Evolutionary conservation across 768 basidiomycete genomes (phyloP).

Genomic region (Rhodosporidiobolus sp.): DNA sequence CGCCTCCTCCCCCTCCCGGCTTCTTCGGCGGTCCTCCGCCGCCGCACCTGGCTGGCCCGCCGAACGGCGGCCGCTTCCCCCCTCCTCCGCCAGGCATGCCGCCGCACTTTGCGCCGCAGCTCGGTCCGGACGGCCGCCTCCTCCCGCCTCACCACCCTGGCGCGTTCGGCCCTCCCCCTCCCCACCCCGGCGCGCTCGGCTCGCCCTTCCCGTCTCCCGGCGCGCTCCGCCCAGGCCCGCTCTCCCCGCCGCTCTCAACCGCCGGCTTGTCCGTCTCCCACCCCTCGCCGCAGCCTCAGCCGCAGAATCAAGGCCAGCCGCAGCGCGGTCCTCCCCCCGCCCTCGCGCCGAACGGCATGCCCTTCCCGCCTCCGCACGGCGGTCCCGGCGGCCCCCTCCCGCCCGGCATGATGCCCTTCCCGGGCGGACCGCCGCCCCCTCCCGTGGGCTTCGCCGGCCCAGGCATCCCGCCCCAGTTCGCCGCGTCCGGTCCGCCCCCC

Average conservation of each 20-base stretch:
- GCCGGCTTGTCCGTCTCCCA: neutral
- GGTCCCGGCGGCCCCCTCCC: neutral
- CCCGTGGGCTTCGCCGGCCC: no score
- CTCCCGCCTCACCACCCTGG: conserved; percentile 5
- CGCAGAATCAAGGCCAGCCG: neutral
- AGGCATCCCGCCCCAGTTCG: no score
- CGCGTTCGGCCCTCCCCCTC: neutral
- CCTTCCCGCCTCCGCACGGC: neutral
- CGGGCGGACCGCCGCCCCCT: neutral
- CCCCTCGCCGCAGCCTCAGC: neutral
- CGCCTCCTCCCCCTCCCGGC: neutral
- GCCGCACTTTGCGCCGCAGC: conserved; percentile 10
- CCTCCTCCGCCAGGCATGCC: conserved; percentile 3
- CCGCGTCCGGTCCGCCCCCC: neutral
- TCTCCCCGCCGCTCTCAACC: neutral
- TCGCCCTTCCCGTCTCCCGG: conserved; percentile 3
- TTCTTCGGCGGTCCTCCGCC: no score
- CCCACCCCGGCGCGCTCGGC: neutral
- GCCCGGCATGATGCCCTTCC: no score
- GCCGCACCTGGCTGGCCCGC: neutral
- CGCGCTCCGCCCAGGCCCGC: neutral
- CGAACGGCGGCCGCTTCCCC: neutral
- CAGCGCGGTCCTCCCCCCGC: no score
- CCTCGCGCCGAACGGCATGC: neutral
- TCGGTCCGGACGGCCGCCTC: conserved; percentile 10